phyloP scores from a whole-genome alignment of 1,284 basidiomycete species.

The Amylostereum areolatum region DNA sequence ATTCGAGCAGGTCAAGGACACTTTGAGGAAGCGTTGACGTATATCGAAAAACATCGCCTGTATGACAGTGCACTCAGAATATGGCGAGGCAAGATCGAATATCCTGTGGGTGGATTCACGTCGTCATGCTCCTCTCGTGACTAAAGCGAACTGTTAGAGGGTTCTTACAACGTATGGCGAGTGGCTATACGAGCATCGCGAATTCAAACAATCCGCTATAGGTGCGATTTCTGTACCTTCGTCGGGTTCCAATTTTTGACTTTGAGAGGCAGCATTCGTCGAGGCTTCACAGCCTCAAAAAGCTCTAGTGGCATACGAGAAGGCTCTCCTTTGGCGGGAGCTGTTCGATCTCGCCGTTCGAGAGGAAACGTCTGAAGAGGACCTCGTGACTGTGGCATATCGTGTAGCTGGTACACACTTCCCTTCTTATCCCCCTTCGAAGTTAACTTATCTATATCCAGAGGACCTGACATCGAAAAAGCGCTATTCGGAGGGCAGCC shows the following conservation, averaged over 20 bases:
- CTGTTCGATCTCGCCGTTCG: constrained; percentile 75
- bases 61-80: constrained; percentile 70
- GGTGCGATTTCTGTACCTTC: constrained; percentile 33
- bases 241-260: neutral
- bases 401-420: constrained; percentile 59
- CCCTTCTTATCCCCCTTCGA: no score
- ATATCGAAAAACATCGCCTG: constrained; percentile 76
- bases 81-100: constrained; percentile 61
- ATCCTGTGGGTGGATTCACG: constrained; percentile 43
- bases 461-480: constrained; percentile 81
- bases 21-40: constrained; percentile 78
- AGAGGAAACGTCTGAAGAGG: constrained; percentile 38
- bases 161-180: constrained; percentile 84
- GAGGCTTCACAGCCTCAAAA: constrained; percentile 60
- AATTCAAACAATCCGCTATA: constrained; percentile 80
- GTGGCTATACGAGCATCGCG: constrained; percentile 80
- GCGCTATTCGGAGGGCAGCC: constrained; percentile 74
- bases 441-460: constrained; percentile 21
- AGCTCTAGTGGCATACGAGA: constrained; percentile 83
- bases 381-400: constrained; percentile 59
- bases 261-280: constrained; percentile 53
- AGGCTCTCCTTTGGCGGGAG: constrained; percentile 84
- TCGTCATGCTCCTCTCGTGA: neutral
- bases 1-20: constrained; percentile 40
- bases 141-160: constrained; percentile 10